phyloP scores from a whole-genome alignment of 2,329 filamentous ascomycete species.

The Dothistroma pini region DNA sequence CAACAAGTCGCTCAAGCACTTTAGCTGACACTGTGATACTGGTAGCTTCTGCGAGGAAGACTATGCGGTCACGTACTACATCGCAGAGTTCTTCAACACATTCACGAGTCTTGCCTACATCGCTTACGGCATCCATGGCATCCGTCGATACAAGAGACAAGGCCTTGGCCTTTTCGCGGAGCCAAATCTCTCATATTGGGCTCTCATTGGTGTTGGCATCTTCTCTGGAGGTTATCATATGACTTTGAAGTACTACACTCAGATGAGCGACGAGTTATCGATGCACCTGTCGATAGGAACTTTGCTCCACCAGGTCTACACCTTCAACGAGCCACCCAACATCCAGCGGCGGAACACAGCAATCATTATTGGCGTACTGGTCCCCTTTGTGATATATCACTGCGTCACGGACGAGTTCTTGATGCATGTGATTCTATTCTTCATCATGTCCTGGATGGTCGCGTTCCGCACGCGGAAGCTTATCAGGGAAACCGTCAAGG shows the following conservation, averaged over 20 bases:
- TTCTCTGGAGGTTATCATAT: constrained; percentile 26
- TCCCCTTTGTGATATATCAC: constrained; percentile 30
- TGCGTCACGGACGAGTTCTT: constrained; percentile 31
- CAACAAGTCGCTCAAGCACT: constrained; percentile 1
- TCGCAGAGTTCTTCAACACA: constrained; percentile 31
- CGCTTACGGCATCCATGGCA: constrained; percentile 26
- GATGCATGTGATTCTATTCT: constrained; percentile 27
- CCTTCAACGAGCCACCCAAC: constrained; percentile 23
- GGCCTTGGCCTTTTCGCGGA: constrained; percentile 20
- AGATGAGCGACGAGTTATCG: constrained; percentile 30
- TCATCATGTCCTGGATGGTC: constrained; percentile 25
- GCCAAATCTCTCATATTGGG: constrained; percentile 27
- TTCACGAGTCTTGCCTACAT: constrained; percentile 28
- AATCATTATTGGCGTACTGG: constrained; percentile 24
- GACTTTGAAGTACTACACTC: constrained; percentile 28
- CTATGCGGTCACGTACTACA: constrained; percentile 24
- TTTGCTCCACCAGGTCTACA: constrained; percentile 25
- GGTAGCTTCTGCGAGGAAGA: constrained; percentile 29
- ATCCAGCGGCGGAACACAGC: constrained; percentile 24
- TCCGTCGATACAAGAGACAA: constrained; percentile 25
- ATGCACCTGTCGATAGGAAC: constrained; percentile 31
- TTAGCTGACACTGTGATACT: constrained; percentile 39
- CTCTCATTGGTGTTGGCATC: constrained; percentile 26
- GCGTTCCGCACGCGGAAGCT: constrained; percentile 17
- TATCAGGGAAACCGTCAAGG: constrained; percentile 20